Evolutionary conservation across 306 rosid genomes (phyloP).

Genomic region (Trifolium pratense): DNA sequence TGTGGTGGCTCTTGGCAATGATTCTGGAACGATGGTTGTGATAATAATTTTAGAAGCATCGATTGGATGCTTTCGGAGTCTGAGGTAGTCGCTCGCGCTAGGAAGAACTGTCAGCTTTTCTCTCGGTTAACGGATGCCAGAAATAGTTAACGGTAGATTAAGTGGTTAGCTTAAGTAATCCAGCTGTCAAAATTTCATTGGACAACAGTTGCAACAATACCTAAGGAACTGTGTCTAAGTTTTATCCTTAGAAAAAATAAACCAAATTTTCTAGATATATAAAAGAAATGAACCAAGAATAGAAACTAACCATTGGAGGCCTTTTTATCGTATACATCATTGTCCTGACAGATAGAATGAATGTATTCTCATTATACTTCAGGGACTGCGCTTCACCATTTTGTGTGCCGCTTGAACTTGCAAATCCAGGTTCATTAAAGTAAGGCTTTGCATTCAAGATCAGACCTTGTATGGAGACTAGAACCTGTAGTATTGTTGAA

Average conservation of each 20-base stretch:
- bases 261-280: conserved; percentile 1
- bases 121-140: too few species aligned
- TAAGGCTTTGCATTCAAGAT: conserved; percentile 86
- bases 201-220: too few species aligned
- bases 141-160: too few species aligned
- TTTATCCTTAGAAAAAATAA: background rate
- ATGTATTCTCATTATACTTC: conserved; percentile 67
- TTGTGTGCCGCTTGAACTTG: conserved; percentile 50
- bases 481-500: conserved; percentile 86
- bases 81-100: too few species aligned
- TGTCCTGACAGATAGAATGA: conserved; percentile 73
- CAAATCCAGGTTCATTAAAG: conserved; percentile 91
- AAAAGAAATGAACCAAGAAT: conserved; percentile 32
- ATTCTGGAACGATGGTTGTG: too few species aligned
- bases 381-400: conserved; percentile 59
- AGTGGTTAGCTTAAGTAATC: too few species aligned
- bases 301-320: conserved; percentile 81
- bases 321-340: conserved; percentile 72
- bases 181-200: too few species aligned
- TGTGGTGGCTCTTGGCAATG: too few species aligned
- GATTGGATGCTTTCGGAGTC: too few species aligned
- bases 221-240: too few species aligned
- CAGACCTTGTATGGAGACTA: conserved; percentile 90
- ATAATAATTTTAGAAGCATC: too few species aligned
- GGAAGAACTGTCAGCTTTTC: too few species aligned